These are phyloP conservation scores for Turritis glabra DNA, from an alignment of 345 rosid species.

Conservation along the genomic window DNA sequence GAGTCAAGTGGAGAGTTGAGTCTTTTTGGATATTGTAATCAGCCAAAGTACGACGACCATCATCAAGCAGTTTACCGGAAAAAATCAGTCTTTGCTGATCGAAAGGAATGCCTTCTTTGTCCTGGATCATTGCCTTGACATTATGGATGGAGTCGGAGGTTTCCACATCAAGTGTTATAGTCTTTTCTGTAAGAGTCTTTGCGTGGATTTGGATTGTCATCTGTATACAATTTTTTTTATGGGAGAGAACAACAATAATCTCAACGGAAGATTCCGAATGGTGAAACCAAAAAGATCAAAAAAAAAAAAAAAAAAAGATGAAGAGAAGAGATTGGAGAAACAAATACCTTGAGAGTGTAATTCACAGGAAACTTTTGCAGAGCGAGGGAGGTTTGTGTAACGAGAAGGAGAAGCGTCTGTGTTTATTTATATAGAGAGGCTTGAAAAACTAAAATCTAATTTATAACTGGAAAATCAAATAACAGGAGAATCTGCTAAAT, in stretches of 20 bases:
- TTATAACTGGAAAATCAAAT: background rate
- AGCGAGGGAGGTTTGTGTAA: background rate
- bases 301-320: too few species aligned
- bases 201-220: slow-evolving; percentile 1
- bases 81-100: too few species aligned
- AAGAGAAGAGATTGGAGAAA: background rate
- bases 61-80: too few species aligned
- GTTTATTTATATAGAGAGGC: background rate
- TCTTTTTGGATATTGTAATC: slow-evolving; percentile 5
- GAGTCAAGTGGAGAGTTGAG: slow-evolving; percentile 4
- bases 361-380: background rate
- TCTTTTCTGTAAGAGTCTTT: slow-evolving; percentile 22
- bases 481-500: too few species aligned
- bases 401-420: background rate
- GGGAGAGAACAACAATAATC: background rate
- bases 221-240: background rate
- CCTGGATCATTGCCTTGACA: too few species aligned
- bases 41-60: too few species aligned
- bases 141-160: too few species aligned
- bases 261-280: background rate
- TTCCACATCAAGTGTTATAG: too few species aligned
- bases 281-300: background rate
- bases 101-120: too few species aligned
- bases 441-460: background rate
- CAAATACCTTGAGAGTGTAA: background rate